A percentile compares a stretch with the other conserved stretches of the same genome.
Conservation (phyloP, 768 basidiomycete genomes). For the Collybiopsis confluens region DNA sequence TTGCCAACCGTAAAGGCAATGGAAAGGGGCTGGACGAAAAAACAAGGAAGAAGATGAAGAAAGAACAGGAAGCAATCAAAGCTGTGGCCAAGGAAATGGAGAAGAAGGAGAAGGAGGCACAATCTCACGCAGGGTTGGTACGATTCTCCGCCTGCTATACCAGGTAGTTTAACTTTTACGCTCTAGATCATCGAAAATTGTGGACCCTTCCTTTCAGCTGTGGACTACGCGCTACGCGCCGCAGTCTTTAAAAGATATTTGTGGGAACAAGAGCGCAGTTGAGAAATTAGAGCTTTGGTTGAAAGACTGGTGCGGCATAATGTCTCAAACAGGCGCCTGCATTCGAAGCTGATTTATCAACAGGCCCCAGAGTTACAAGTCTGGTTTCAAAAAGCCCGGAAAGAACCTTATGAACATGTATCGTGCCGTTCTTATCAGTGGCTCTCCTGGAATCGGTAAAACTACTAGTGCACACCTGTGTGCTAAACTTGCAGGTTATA, state of each 20-base stretch:
- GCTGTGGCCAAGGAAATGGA: constrained; percentile 77
- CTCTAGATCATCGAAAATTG: constrained; percentile 20
- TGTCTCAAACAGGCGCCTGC: no score
- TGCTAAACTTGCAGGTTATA: constrained; percentile 86
- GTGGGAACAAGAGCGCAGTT: constrained; percentile 90
- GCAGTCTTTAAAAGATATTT: constrained; percentile 80
- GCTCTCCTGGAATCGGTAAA: constrained; percentile 96
- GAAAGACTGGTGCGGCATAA: constrained; percentile 78
- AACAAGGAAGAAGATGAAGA: constrained; percentile 73
- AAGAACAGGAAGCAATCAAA: constrained; percentile 74
- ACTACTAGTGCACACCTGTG: constrained; percentile 94
- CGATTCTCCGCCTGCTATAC: neutral
- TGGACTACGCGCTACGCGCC: constrained; percentile 98
- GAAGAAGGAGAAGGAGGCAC: constrained; percentile 45
- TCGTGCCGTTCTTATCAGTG: constrained; percentile 86
- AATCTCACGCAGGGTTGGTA: neutral
- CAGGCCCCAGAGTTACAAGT: constrained; percentile 73
- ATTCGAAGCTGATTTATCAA: no score
- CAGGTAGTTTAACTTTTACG: constrained; percentile 3
- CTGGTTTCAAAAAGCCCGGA: constrained; percentile 90
- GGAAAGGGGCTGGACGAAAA: constrained; percentile 63
- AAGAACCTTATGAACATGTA: constrained; percentile 78
- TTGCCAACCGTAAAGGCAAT: constrained; percentile 62
- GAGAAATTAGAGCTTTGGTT: constrained; percentile 90
- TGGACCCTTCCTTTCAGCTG: constrained; percentile 59